phyloP scores from a whole-genome alignment of 2,329 filamentous ascomycete species.

The Pezicula rhizophila region DNA sequence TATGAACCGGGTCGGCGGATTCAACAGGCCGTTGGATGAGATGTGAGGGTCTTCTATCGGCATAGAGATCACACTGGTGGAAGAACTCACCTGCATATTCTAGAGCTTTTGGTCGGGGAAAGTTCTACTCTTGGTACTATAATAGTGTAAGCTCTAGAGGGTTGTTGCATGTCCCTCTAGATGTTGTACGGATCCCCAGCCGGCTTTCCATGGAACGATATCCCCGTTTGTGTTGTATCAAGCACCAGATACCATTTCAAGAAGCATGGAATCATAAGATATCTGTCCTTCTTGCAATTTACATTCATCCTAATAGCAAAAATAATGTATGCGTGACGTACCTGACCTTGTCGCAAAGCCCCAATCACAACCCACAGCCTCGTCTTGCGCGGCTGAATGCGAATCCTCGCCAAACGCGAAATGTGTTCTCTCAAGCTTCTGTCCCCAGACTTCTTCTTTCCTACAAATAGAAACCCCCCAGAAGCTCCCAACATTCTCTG shows the following conservation, averaged over 20 bases:
- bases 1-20: constrained; percentile 81
- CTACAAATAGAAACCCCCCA: background rate
- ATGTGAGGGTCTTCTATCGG: background rate
- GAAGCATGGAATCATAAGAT: too few species aligned
- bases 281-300: too few species aligned
- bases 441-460: constrained; percentile 3
- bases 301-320: too few species aligned
- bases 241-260: too few species aligned
- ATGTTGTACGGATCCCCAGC: too few species aligned
- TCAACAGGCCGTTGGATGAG: constrained; percentile 68
- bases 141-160: too few species aligned
- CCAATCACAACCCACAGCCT: constrained; percentile 7
- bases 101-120: too few species aligned
- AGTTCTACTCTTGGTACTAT: too few species aligned
- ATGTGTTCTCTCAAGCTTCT: constrained; percentile 17
- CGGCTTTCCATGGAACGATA: too few species aligned
- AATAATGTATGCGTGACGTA: background rate
- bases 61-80: background rate
- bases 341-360: background rate
- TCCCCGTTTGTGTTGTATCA: too few species aligned
- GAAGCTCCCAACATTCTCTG: constrained; percentile 13
- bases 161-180: too few species aligned
- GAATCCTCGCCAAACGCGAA: constrained; percentile 16
- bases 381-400: constrained; percentile 20
- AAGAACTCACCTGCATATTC: too few species aligned